Percentiles rank a stretch among this genome's conserved stretches.
These are phyloP conservation scores for Cordyceps fumosorosea DNA, from an alignment of 2,329 filamentous ascomycete species.

Conservation along the genomic window DNA sequence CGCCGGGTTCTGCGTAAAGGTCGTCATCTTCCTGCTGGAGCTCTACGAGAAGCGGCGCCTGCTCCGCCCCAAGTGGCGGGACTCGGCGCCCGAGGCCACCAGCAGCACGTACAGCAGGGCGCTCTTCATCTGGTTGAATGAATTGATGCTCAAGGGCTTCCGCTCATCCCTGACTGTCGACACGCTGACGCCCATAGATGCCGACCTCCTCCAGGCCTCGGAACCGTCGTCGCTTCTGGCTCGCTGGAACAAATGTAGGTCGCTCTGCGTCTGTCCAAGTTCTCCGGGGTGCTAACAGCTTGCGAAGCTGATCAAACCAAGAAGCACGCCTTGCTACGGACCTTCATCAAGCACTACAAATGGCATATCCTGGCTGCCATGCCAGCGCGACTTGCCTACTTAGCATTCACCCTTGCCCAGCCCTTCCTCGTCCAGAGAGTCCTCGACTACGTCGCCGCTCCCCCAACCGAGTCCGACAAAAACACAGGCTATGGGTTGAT, in stretches of 20 bases:
- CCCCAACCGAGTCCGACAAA: constrained; percentile 19
- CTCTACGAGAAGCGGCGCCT: constrained; percentile 23
- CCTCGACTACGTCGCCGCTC: constrained; percentile 24
- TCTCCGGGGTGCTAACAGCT: background rate
- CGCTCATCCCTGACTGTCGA: constrained; percentile 19
- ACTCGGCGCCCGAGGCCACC: constrained; percentile 24
- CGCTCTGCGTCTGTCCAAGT: background rate
- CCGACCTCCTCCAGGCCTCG: constrained; percentile 15
- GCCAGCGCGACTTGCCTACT: constrained; percentile 29
- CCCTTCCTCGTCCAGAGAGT: constrained; percentile 35
- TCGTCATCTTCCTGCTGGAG: constrained; percentile 24
- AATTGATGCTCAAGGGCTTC: constrained; percentile 22
- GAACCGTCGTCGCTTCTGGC: constrained; percentile 13
- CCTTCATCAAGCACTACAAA: constrained; percentile 21
- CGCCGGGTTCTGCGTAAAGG: constrained; percentile 22
- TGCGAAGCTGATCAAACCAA: constrained; percentile 17
- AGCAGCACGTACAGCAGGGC: constrained; percentile 24
- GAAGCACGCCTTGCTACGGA: constrained; percentile 19
- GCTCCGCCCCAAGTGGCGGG: constrained; percentile 16
- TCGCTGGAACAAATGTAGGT: constrained; percentile 15
- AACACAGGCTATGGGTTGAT: constrained; percentile 32
- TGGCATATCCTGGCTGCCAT: constrained; percentile 25
- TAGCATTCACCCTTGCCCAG: constrained; percentile 35
- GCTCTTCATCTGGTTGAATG: constrained; percentile 28
- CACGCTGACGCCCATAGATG: constrained; percentile 14